These are phyloP conservation scores for Pythium biforme DNA, from an alignment of 352 stramenopile genomes.

Conservation along the genomic window DNA sequence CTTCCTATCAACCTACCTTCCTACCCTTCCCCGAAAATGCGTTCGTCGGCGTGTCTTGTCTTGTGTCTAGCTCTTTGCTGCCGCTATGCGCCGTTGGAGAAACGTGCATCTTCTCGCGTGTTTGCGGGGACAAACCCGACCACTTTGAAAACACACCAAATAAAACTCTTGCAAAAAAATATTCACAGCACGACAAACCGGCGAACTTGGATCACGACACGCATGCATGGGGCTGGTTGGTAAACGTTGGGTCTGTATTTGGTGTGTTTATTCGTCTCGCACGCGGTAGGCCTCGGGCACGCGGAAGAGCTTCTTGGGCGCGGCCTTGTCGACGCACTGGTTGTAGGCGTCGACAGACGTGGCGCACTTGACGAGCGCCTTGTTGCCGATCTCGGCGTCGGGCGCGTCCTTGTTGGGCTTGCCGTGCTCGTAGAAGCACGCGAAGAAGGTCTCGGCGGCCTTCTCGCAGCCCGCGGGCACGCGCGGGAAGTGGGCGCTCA, in stretches of 20 bases:
- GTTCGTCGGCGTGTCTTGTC: not conserved
- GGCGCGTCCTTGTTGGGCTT: constrained; percentile 58
- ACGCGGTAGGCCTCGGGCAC: constrained; percentile 79
- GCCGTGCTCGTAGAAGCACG: constrained; percentile 80
- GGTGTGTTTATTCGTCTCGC: constrained; percentile 48
- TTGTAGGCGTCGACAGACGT: constrained; percentile 68
- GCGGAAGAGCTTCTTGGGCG: constrained; percentile 76
- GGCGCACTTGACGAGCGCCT: constrained; percentile 56
- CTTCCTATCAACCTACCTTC: not conserved
- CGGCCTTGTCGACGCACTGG: constrained; percentile 59
- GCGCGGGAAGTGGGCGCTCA: constrained; percentile 78
- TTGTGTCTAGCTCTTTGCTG: not conserved
- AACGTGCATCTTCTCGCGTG: not conserved
- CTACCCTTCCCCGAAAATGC: not conserved
- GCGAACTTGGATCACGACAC: no score
- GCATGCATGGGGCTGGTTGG: no score
- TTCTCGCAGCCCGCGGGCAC: constrained; percentile 71
- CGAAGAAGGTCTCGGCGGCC: constrained; percentile 70
- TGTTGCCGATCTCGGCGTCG: constrained; percentile 66
- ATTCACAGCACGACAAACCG: no score
- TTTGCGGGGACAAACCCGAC: not conserved
- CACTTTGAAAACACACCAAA: no score
- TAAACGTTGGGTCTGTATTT: no score
- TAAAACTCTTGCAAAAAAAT: not conserved
- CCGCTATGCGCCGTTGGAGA: not conserved